A percentile compares a stretch with the other conserved stretches of the same genome.
These are phyloP conservation scores for Pseudocercospora musae DNA, from an alignment of 2,329 filamentous ascomycete genomes.

Conservation along the genomic window DNA sequence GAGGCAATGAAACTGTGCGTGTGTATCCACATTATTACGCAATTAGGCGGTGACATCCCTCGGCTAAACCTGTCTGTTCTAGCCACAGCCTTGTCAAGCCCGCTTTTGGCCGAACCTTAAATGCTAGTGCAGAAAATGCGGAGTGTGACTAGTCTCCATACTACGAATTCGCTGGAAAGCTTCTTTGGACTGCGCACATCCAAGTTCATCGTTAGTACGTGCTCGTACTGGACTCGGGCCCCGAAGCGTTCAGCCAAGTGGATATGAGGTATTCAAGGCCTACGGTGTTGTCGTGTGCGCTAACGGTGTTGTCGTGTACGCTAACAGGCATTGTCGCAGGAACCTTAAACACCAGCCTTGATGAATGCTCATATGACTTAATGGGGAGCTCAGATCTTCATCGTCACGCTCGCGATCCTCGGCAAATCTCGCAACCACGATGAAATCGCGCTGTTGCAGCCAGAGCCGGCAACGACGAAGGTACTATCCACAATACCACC, in stretches of 20 bases:
- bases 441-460: background rate
- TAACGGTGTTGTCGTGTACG: background rate
- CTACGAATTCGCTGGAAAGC: background rate
- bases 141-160: background rate
- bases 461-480: background rate
- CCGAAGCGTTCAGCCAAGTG: background rate
- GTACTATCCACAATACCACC: background rate
- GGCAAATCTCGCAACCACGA: background rate
- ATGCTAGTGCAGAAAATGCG: background rate
- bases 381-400: too few relatives aligned
- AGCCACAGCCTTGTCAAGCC: background rate
- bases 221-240: background rate
- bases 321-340: too few relatives aligned
- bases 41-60: too few relatives aligned
- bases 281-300: background rate
- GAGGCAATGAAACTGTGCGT: too few relatives aligned
- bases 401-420: background rate
- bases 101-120: background rate
- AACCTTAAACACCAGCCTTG: background rate
- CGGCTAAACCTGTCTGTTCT: background rate
- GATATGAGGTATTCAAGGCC: background rate
- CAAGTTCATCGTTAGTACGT: background rate
- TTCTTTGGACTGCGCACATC: background rate
- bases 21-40: too few relatives aligned
- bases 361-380: background rate